Evolutionary conservation across 192 early-diverging fungal species (phyloP), one percentile per base, ranked within the genome.

Genomic region (Mortierella claussenii): DNA sequence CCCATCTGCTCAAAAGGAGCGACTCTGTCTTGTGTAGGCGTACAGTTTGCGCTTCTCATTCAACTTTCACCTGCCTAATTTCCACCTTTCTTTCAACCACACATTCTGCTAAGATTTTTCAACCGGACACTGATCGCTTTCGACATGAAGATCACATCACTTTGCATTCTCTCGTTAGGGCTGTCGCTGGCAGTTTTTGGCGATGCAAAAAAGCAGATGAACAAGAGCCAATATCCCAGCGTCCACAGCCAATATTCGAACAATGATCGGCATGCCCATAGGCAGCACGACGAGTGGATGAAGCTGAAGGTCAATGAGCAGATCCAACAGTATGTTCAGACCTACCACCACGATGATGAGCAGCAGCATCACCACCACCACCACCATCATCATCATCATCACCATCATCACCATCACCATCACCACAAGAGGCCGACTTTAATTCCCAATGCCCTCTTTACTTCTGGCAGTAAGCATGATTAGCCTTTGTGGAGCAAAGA

Each of bases 101-200:
- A 8, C 21, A n/a, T 27, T 34, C 42, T 23, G 27, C 26, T 32
- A 9, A 6, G 13, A 7, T 13, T 28, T 31, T 9, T 5, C 51
- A 9, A 31, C 20, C 13, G 2, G 1, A 11, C 23, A 20, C 30
- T 34, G 4, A 51, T 3, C 12, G 28, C 20, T 13, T 18, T 26
- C n/a, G 46, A 30, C 3, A 49, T 69, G 68, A 69, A 61, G 59
- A 54, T 69, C 21, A 46, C 59, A 2, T 10, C 59, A 30, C 15
- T 69, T 8, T 60, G 68, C 28, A 69, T 69, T 44, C 51, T 69
- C n/a, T 62, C 59, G 10, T 6, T 69, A 17, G 59, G 58, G 9
- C 24, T 69, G 42, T 69, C 68, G n/a, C 51, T 69, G 7, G 59
- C 44, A 2, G 30, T 55, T 24, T 18, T 69, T 17, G 26, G 68